These are phyloP conservation scores for Apiotrichum mycotoxinovorans DNA, from an alignment of 1,284 basidiomycete genomes.

Conservation along the genomic window DNA sequence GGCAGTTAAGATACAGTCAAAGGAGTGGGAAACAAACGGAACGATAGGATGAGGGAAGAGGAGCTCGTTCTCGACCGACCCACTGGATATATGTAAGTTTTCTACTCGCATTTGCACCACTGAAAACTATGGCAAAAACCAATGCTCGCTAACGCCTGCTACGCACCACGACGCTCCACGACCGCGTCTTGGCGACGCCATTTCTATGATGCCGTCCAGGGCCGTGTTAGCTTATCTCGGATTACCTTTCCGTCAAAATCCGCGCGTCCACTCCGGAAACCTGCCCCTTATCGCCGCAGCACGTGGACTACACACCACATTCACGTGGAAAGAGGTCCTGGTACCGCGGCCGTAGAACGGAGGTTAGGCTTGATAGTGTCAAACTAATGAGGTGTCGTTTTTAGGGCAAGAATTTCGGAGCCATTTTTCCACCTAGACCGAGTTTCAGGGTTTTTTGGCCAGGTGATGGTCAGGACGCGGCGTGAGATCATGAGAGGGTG, in stretches of 20 bases:
- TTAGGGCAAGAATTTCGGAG: no score
- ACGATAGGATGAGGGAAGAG: not conserved
- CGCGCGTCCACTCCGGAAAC: not conserved
- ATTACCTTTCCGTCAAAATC: conserved; percentile 1
- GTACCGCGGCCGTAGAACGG: not conserved
- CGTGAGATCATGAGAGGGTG: no score
- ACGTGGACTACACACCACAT: not conserved
- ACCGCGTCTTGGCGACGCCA: no score
- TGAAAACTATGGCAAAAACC: not conserved
- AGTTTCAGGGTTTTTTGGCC: no score
- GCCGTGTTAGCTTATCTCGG: not conserved
- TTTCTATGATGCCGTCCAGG: no score
- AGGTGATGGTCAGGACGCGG: no score
- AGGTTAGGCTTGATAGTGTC: not conserved
- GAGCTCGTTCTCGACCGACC: not conserved
- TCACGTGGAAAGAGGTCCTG: not conserved
- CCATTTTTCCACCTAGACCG: no score
- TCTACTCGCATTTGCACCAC: not conserved
- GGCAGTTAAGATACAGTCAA: not conserved
- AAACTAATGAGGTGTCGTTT: no score
- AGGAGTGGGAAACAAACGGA: not conserved
- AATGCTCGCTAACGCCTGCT: not conserved
- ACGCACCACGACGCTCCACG: not conserved
- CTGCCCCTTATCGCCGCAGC: not conserved
- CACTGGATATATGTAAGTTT: conserved; percentile 2